Base-by-base conservation (phyloP, 371 early-diverging fungal genomes). In the Haplosporangium sp. region DNA sequence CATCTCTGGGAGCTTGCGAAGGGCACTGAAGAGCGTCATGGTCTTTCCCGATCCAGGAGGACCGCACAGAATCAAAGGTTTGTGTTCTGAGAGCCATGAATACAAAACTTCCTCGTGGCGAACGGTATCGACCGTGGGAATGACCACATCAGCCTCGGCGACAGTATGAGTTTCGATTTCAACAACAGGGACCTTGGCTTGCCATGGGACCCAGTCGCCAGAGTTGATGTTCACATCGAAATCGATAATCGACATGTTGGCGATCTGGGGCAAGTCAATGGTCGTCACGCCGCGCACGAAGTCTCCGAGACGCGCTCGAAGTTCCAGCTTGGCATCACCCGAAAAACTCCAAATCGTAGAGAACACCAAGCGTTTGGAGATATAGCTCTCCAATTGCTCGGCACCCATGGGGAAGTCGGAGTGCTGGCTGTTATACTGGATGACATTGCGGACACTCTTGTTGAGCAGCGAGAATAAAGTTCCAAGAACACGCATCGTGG, bases 31-130 rank as follows among this genome's bases (percentile, higher is more conserved):
- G 59, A 99, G 83, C 1, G 99, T 98, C 99, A 98, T 99, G 40
- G 98, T 99, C 86, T 99, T 99, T 83, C 99, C 99, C 13, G 96
- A 96, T 62, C 99, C 99, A 18, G 99, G 99, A 60, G 99, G 99
- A 66, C 99, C 99, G 82, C 99, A 98, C 20, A 99, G 87, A 52
- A 99, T 89, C 48, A 99, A 81, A 13, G 99, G 98, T 74, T 92
- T 94, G 82, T 96, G 98, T 74, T 97, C 98, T 1, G 95, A 91
- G 54, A 99, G 86, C 96, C 96, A 97, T 14, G 95, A 94, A 75
- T 95, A 94, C 47, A 99, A 81, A 0, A 98, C 93, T 74, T 95
- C 95, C 85, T 99, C 99, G 75, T 98, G 98, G 43, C 99, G 93
- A 43, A 98, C 89, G 16, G 99, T 99, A 71, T 99, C 99, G 2